Evolutionary conservation across 257 asterid species (phyloP), one percentile per base, ranked within the genome.

Genomic region (Solanum corneliomulleri): DNA sequence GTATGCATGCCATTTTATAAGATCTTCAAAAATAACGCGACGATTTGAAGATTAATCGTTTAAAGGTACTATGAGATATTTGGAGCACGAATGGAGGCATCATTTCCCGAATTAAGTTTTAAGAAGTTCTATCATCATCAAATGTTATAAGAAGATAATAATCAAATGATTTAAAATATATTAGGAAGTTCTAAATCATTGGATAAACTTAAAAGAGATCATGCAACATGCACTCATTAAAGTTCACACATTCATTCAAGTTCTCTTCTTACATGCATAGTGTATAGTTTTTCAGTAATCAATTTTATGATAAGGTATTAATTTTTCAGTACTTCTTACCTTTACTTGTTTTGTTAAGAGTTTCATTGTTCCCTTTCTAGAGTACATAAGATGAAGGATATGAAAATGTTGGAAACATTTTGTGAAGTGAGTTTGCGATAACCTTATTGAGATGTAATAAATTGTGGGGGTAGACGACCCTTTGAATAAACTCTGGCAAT

Each of bases 11-110:
- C 7, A 35, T 52, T 95, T 96, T 96, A 86, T 93, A 95, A 87
- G 98, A 96, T 91, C 92, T 93, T 90, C 98, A 96, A 87, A 96
- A 93, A 93, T 98, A 94, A 89, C 91, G 95, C 64, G 99, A 95
- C 91, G 93, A 93, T 90, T 91, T 95, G 83, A 96, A 94, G 93
- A 95, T 35, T 35, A 35, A 89, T 88, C 94, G 91, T 83, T 93
- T 96, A 72, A 98, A 95, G 95, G 98, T 94, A 35, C 29, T 35
- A 62, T 35, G 3, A 7, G 14, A 37, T 49, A 7, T 49, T 49
- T 2, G 58, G 58, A 49, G 76, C 45, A 58, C 25, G 27, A 62
- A 35, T 16, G 87, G 37, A 62, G 4, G 41, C 37, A 4, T 84
- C 56, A 14, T 35, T n/a, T 37, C 66, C 41, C 37, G 3, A 62